A percentile compares a stretch with the other conserved stretches of the same genome.
Evolutionary conservation across 2,329 filamentous ascomycete genomes (phyloP).

Genomic region (Botrytis galanthina): DNA sequence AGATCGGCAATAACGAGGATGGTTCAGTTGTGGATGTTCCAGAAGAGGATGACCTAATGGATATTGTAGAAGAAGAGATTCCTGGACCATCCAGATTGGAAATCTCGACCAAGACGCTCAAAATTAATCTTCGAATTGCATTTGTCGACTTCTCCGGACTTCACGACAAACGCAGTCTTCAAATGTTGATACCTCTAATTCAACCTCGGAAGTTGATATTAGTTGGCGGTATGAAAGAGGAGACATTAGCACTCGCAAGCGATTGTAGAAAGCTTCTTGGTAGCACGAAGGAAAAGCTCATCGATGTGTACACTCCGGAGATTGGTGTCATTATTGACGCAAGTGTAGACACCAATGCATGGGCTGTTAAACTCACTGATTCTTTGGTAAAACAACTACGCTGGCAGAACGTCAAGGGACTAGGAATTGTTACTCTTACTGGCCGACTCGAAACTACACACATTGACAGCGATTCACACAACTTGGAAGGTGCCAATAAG

Average conservation of each 20-base stretch:
- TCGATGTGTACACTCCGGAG: slow-evolving; percentile 78
- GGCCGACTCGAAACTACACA: slow-evolving; percentile 61
- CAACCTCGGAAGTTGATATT: slow-evolving; percentile 92
- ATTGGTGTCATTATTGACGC: slow-evolving; percentile 78
- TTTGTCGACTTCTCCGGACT: slow-evolving; percentile 90
- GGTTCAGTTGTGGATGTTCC: slow-evolving; percentile 44
- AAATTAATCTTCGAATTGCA: slow-evolving; percentile 72
- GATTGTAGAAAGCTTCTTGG: slow-evolving; percentile 71
- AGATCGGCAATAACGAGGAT: slow-evolving; percentile 40
- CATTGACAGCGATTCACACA: slow-evolving; percentile 40
- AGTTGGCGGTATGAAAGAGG: slow-evolving; percentile 74
- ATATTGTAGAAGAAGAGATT: slow-evolving; percentile 52
- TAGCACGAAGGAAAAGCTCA: slow-evolving; percentile 45
- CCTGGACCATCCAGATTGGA: slow-evolving; percentile 74
- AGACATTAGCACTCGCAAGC: slow-evolving; percentile 74
- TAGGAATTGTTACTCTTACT: slow-evolving; percentile 91
- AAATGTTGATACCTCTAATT: slow-evolving; percentile 93
- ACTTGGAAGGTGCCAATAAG: slow-evolving; percentile 45
- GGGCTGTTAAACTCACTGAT: slow-evolving; percentile 89
- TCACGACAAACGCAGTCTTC: slow-evolving; percentile 88
- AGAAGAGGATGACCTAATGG: slow-evolving; percentile 58
- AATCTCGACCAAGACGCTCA: slow-evolving; percentile 60
- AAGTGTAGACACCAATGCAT: slow-evolving; percentile 96
- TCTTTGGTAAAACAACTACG: slow-evolving; percentile 80
- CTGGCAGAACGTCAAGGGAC: slow-evolving; percentile 89